Evolutionary conservation across 2,329 filamentous ascomycete species (phyloP), one percentile per base, ranked within the genome.

Genomic region (Conoideocrella luteorostrata): DNA sequence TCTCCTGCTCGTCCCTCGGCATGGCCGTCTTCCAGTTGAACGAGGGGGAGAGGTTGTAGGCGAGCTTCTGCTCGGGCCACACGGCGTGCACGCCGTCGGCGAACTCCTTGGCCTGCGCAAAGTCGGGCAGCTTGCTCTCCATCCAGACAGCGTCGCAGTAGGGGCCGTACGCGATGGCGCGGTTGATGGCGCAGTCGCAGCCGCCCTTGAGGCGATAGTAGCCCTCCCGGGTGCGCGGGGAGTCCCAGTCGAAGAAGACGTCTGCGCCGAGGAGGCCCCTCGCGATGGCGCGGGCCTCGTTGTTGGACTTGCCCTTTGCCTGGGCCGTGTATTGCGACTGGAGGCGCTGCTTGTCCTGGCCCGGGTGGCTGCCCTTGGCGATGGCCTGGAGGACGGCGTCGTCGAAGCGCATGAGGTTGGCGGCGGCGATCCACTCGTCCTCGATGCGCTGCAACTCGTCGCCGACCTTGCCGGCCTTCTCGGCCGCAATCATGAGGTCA

Each of bases 11-110:
- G 42, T 78, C 75, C 53, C 86, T 81, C 35, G 88, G 77, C 90
- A 96, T 96, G 57, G 91, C 93, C 46, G 89, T 78, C 75, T 97
- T 97, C 93, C 93, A 98, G 80, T 98, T 98, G 84, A 98, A 98
- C 4, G 89, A 95, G 23, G 93, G 93, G 0, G 89, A 96, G 52
- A 98, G 84, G 75, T 98, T 98, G 75, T 98, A 98, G 5, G 93
- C 86, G 47, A 98, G 85, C 86, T 98, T 98, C 68, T 96, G 88
- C 70, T 98, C 86, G 1, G 93, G 93, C 81, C 86, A 96, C 9
- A 89, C 88, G 45, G 88, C 86, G 67, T 97, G 93, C 32, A 98
- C 91, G 39, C 93, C 91, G 34, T 86, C 77, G 24, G 93, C 90
- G 56, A 98, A 98, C 61, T 96, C 86, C 71, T 88, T 80, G 20